Percentiles rank a stretch among this genome's conserved stretches.
phyloP scores from a whole-genome alignment of 768 basidiomycete species.

The Mycena indigotica region DNA sequence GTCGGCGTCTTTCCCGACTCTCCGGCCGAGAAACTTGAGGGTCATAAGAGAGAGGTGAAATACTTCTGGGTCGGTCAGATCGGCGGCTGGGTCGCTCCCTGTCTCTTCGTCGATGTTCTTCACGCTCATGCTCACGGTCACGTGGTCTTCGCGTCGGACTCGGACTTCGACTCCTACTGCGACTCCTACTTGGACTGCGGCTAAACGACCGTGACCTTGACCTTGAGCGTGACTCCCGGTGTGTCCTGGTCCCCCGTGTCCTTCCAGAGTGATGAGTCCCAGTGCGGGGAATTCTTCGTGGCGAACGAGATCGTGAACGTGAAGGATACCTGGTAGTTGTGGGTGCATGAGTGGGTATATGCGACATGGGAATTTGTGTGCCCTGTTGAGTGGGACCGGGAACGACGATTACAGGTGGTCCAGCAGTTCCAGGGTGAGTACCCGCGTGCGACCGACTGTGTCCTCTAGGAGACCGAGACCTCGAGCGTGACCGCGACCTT shows the following conservation, averaged over 20 bases:
- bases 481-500: not conserved
- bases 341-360: not conserved
- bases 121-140: not conserved
- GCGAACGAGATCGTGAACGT: constrained; percentile 29
- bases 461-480: not conserved
- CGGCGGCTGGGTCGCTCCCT: not conserved
- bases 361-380: constrained; percentile 10
- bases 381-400: constrained; percentile 10
- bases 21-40: not conserved
- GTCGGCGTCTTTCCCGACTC: no score
- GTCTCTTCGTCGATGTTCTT: no score
- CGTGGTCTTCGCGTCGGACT: not conserved
- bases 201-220: no score
- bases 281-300: not conserved
- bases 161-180: not conserved
- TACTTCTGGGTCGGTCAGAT: not conserved
- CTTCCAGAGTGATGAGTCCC: not conserved
- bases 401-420: not conserved
- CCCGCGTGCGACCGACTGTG: not conserved
- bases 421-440: not conserved
- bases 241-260: not conserved
- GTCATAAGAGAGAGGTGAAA: not conserved
- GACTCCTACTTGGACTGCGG: not conserved
- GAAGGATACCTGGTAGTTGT: constrained; percentile 3
- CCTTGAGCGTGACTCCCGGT: no score